Evolutionary conservation across 495 filamentous ascomycete genomes (phyloP).

Genomic region (Daldinia concentrica): DNA sequence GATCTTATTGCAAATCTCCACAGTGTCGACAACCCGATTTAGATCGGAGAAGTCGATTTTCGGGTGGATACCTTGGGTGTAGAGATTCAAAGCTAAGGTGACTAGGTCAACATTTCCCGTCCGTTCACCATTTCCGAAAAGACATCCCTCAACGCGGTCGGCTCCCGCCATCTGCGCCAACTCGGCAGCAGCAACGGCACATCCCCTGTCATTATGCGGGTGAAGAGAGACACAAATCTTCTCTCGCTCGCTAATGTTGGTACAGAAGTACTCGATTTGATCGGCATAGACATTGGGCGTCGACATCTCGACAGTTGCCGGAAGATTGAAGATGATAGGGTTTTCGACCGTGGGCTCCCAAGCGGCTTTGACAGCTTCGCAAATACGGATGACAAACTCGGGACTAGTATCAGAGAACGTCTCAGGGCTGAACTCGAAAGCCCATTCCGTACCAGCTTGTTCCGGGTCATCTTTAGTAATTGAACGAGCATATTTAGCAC

Average conservation of each 20-base stretch:
- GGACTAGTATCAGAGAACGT: conserved; percentile 92
- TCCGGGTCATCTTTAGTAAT: conserved; percentile 95
- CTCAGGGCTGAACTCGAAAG: conserved; percentile 95
- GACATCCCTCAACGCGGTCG: conserved; percentile 91
- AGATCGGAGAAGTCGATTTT: conserved; percentile 93
- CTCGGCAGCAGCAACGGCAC: conserved; percentile 84
- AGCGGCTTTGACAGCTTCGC: conserved; percentile 94
- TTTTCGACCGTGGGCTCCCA: conserved; percentile 86
- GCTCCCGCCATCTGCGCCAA: conserved; percentile 98
- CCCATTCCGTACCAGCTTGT: conserved; percentile 82
- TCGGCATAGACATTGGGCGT: conserved; percentile 98
- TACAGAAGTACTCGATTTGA: conserved; percentile 96
- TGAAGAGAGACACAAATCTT: conserved; percentile 87
- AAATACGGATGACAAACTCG: conserved; percentile 84
- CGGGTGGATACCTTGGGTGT: conserved; percentile 92
- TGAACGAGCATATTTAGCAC: conserved; percentile 84
- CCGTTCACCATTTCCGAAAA: conserved; percentile 95
- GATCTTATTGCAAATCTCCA: conserved; percentile 94
- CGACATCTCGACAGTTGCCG: conserved; percentile 94
- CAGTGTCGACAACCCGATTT: conserved; percentile 83
- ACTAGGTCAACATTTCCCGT: conserved; percentile 98
- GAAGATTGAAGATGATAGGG: conserved; percentile 97
- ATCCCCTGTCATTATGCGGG: conserved; percentile 94
- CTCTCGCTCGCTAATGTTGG: conserved; percentile 73
- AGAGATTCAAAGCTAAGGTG: conserved; percentile 93